Evolutionary conservation across 768 basidiomycete species (phyloP), one percentile per base, ranked within the genome.

Genomic region (Hypholoma fasciculare): DNA sequence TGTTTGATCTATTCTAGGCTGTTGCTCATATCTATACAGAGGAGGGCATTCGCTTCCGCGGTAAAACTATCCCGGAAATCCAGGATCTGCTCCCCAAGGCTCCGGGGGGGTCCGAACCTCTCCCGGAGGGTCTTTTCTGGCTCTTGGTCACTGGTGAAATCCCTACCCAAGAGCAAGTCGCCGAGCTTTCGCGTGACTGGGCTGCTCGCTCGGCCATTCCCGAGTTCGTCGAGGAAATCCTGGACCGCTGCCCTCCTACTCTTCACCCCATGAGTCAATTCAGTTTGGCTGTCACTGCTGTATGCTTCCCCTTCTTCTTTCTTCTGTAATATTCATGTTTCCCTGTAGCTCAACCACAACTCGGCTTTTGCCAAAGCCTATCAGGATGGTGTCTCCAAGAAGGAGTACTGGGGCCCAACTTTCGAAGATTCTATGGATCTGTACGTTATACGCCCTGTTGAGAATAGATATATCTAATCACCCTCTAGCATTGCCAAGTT

Each of bases 201-300:
- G 96, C 96, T 53, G 91, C 93, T 43, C 90, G 96, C 63, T 87
- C 94, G 40, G 83, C 88, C 47, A 86, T 98, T 61, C 95, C 96
- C 46, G 88, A 90, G 60, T 96, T 96, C 65, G 90, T 98, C n/a
- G 95, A 98, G 75, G 95, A 97, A 69, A 84, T 97, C 65, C 84
- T 98, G 52, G 96, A 98, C 79, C 77, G 94, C 72, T 94, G 92
- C 76, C 92, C 92, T 17, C 88, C 90, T 51, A 96, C 94, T 14
- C 84, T 98, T 46, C 96, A 98, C 74, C 96, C 96, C 62, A 98
- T 98, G 96, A 94, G 91, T 74, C 96, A 98, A 77, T 97, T 98
- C 78, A 90, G 90, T 71, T 79, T 97, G 70, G 96, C 96, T 58
- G 93, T 96, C 65, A 98, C 96, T 63, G 95, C 96, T 30, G 90